phyloP scores from a whole-genome alignment of 2,329 filamentous ascomycete genomes.

The Fusarium equiseti region DNA sequence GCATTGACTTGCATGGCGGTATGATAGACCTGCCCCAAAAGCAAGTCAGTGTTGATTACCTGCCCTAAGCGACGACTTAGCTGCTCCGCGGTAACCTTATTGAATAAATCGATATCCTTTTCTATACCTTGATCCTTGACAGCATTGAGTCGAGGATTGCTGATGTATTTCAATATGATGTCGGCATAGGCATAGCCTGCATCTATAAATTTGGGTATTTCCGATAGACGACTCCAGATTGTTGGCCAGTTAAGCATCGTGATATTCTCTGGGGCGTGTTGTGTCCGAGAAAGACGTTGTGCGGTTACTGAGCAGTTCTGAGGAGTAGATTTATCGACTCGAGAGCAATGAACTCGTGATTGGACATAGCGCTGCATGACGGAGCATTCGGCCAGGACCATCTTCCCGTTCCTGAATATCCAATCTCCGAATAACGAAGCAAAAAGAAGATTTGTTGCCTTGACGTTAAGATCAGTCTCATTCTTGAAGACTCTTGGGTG shows the following conservation, averaged over 20 bases:
- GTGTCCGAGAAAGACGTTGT: conserved; percentile 3
- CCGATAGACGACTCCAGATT: neutral
- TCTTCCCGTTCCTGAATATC: no score
- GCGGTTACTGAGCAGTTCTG: conserved; percentile 19
- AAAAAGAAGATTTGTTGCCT: neutral
- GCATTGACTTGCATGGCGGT: neutral
- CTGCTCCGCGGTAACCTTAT: neutral
- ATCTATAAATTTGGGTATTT: neutral
- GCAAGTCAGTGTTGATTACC: neutral
- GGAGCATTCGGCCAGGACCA: neutral
- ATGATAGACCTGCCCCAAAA: neutral
- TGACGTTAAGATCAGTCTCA: neutral
- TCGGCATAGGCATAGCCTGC: neutral
- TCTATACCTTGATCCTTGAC: rapidly evolving
- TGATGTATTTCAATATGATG: neutral
- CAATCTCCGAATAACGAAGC: no score
- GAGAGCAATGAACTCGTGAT: conserved; percentile 15
- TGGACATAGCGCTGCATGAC: conserved; percentile 23
- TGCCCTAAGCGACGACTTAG: neutral
- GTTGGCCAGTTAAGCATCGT: neutral
- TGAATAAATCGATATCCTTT: neutral
- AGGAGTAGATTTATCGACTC: neutral
- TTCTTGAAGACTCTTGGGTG: neutral
- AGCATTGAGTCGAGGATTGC: neutral
- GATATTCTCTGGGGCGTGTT: neutral